Conservation (phyloP, 768 basidiomycete genomes). For the Agaricus bisporus region DNA sequence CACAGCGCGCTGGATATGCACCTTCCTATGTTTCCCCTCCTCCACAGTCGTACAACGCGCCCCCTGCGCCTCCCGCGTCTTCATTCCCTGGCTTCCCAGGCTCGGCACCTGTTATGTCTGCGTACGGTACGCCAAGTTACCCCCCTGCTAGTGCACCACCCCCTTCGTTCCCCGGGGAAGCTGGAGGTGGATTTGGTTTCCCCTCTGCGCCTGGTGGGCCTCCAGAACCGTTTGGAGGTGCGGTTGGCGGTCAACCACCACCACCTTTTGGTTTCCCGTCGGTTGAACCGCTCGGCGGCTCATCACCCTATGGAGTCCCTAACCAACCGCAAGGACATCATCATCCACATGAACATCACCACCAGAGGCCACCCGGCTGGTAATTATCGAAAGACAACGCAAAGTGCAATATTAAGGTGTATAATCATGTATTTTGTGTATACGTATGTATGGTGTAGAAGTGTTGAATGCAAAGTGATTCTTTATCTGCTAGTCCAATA, state of each 20-base stretch:
- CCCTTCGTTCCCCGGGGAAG: slow-evolving; percentile 6
- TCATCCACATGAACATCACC: slow-evolving; percentile 10
- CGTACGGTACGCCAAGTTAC: not conserved
- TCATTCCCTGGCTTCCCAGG: slow-evolving; percentile 16
- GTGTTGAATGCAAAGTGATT: too few species aligned
- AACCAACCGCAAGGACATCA: not conserved
- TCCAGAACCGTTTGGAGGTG: slow-evolving; percentile 15
- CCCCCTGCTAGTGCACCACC: not conserved
- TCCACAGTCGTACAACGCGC: slow-evolving; percentile 11
- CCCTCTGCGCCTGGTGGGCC: slow-evolving; percentile 22
- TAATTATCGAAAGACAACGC: not conserved
- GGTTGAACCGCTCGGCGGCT: slow-evolving; percentile 20
- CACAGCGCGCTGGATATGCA: slow-evolving; percentile 24
- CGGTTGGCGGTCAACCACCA: slow-evolving; percentile 16
- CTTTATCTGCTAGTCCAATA: too few species aligned
- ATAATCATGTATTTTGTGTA: too few species aligned
- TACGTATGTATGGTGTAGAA: too few species aligned
- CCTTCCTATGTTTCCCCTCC: slow-evolving; percentile 27
- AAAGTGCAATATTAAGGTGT: not conserved
- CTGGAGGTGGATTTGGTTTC: not conserved
- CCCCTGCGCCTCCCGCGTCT: slow-evolving; percentile 6
- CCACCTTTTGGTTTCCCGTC: slow-evolving; percentile 33
- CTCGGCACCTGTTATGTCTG: not conserved
- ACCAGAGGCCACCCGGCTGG: slow-evolving; percentile 12
- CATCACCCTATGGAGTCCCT: slow-evolving; percentile 15